Base-by-base conservation (phyloP, 768 basidiomycete genomes). In the Pulveroboletus frians region DNA sequence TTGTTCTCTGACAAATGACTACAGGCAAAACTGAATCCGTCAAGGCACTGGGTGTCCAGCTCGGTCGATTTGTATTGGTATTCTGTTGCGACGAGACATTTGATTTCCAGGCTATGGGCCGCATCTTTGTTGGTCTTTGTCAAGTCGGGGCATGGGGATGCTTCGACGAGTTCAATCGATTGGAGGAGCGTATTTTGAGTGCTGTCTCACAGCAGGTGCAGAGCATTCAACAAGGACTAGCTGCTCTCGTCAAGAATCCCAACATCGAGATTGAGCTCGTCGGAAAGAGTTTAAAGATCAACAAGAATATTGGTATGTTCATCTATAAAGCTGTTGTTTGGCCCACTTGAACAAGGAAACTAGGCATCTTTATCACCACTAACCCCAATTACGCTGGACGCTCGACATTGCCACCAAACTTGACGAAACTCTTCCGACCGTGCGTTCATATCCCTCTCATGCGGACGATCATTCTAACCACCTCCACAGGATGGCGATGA, bases 1-100 rank as follows among this genome's bases (percentile, higher is more conserved):
- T 13, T 23, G 35, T 53, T 45, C 37, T 26, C 51, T 52, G 11
- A 51, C 47, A 38, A 46, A 38, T 14, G 38, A 30, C 17, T 32
- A 40, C 57, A 92, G 92, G 94, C 27, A 99, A 99, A 74, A 99
- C 96, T 0, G 96, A 99, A 70, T 98, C 96, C 2, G 96, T 99
- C 65, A 99, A 99, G 69, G 94, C 96, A 2, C 83, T 99, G 18
- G 96, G 96, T 43, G 92, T 97, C 2, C 94, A 96, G 60, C 82
- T 99, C 5, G 96, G 96, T 35, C 85, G 96, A 32, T 99, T 99
- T 62, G 96, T 99, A n/a, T 77, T 99, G 41, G 96, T 99, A n/a
- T 99, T 99, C 73, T 98, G 96, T 66, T 99, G 96, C 63, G 96
- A 99, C 69, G 96, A 99, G 68, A 96, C 91, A 0, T 98, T 99